Conservation (phyloP, 192 early-diverging fungal species). For the Chytriomyces hyalinus region DNA sequence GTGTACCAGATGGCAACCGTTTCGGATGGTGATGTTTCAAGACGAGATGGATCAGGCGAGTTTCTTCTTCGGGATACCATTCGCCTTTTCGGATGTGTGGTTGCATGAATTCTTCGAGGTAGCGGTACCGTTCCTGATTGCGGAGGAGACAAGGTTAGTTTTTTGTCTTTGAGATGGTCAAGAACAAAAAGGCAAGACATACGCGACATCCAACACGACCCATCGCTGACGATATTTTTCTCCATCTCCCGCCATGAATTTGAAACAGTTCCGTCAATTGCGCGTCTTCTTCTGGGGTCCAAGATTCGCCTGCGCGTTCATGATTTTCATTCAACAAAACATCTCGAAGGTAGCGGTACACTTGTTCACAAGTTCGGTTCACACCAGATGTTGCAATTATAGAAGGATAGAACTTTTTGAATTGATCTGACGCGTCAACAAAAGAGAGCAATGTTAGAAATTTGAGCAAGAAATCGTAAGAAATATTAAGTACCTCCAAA, state of each 20-base stretch:
- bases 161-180: neutral
- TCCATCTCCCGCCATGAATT: neutral
- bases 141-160: neutral
- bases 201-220: neutral
- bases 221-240: neutral
- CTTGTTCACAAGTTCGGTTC: conserved; percentile 1
- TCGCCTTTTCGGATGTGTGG: neutral
- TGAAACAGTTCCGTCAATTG: neutral
- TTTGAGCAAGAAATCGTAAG: too few species aligned
- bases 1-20: neutral
- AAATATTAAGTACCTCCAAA: neutral
- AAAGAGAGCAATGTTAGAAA: too few species aligned
- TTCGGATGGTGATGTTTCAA: neutral
- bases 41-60: neutral
- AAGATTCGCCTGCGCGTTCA: conserved; percentile 16
- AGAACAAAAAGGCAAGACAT: neutral
- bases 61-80: neutral
- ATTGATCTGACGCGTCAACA: neutral
- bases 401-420: neutral
- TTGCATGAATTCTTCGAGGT: neutral
- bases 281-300: conserved; percentile 10
- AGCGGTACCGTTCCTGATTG: neutral
- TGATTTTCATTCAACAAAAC: neutral
- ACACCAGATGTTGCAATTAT: neutral
- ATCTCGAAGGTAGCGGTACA: neutral